phyloP scores from a whole-genome alignment of 2,329 filamentous ascomycete species.

The Achaetomium macrosporum region DNA sequence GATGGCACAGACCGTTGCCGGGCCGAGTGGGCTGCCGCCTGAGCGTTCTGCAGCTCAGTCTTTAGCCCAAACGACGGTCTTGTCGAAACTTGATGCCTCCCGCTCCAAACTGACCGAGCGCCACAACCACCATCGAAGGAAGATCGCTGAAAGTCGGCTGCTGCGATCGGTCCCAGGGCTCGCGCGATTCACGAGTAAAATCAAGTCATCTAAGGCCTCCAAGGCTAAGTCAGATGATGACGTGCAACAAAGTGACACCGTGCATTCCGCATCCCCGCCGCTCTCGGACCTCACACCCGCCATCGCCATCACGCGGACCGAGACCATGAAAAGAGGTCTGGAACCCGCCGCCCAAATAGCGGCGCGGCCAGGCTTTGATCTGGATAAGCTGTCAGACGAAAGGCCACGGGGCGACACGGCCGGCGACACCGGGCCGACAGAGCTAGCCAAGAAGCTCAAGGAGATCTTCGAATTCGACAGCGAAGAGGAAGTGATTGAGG shows the following conservation, averaged over 20 bases:
- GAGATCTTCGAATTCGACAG: constrained; percentile 81
- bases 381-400: constrained; percentile 42
- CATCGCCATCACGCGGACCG: constrained; percentile 28
- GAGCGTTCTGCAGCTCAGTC: constrained; percentile 10
- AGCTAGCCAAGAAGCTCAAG: constrained; percentile 65
- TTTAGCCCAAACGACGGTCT: constrained; percentile 41
- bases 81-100: constrained; percentile 46
- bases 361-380: constrained; percentile 51
- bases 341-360: constrained; percentile 63
- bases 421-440: constrained; percentile 43
- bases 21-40: constrained; percentile 12
- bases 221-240: constrained; percentile 33
- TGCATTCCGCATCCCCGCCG: constrained; percentile 22
- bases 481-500: constrained; percentile 79
- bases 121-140: constrained; percentile 17
- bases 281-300: constrained; percentile 19
- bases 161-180: constrained; percentile 60
- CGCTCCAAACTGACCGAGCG: constrained; percentile 2
- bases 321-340: constrained; percentile 66
- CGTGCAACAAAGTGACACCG: constrained; percentile 25
- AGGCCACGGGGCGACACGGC: constrained; percentile 29
- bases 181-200: constrained; percentile 39
- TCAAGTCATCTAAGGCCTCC: constrained; percentile 35
- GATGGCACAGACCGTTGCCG: constrained; percentile 26
- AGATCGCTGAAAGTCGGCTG: constrained; percentile 58